Base-by-base conservation (phyloP, 164 flowering plant species). In the Buxus sempervirens region DNA sequence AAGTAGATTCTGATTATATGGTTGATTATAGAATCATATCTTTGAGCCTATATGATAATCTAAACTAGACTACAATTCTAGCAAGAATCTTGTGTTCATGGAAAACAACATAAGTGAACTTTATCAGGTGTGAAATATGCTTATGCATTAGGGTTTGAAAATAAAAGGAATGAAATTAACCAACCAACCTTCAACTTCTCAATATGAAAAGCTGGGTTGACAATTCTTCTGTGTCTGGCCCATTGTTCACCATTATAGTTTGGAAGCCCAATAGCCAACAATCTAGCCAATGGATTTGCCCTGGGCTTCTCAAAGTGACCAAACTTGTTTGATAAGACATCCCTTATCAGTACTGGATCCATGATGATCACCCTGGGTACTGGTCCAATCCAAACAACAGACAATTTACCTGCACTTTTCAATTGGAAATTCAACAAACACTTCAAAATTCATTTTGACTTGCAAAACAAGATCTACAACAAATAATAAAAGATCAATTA, bases 161-260 rank as follows among this genome's bases (percentile, higher is more conserved):
- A 32, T 32, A 32, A 5, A 45, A 45, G 18, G 13, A 45, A 45
- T 45, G 22, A 56, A 36, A 66, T 60, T 20, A 53, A 74, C 81
- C 81, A 36, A 66, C 65, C 25, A 53, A 74, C 81, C 81, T 78
- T 78, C 23, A 78, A 45, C 58, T 78, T 78, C 54, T 78, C 73
- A 15, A 62, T 18, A 24, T 74, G 76, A 60, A 78, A 78, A 9
- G 75, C 80, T 3, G 75, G 80, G 23, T 68, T 74, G 64, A 77
- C 60, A 19, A 69, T 73, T 62, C 71, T 65, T 58, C 78, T 74
- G 32, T 64, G 81, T 45, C 51, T 74, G 54, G 16, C 77, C 81
- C 81, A 78, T 62, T 78, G 27, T 15, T 75, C 78, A 5, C 76
- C 76, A 1, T 75, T 73, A 15, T 21, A 26, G 42, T 4, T 21